These are phyloP conservation scores for Aspergillus ochraceoroseus DNA, from an alignment of 2,329 filamentous ascomycete species.

Conservation along the genomic window DNA sequence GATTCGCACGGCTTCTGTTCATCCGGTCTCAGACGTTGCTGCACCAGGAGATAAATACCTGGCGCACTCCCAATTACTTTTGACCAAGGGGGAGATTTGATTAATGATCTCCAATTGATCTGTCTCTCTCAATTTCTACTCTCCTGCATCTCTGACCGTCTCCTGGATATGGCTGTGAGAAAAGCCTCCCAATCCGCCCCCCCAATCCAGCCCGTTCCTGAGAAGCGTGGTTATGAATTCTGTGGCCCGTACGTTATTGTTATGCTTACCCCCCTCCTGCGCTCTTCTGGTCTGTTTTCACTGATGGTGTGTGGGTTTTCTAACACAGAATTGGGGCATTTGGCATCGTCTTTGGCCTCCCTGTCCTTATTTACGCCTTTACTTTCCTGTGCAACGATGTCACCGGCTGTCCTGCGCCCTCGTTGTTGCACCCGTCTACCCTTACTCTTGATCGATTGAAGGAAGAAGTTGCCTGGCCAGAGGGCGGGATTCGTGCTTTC, in stretches of 20 bases:
- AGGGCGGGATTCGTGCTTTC: slow-evolving; percentile 64
- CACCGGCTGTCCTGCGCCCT: slow-evolving; percentile 82
- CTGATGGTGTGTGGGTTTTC: no score
- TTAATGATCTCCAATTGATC: no score
- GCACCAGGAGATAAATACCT: no score
- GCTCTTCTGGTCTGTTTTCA: not conserved
- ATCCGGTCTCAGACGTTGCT: slow-evolving; percentile 13
- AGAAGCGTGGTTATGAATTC: slow-evolving; percentile 47
- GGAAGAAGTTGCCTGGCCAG: slow-evolving; percentile 74
- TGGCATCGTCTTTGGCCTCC: slow-evolving; percentile 73
- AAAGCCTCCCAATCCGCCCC: slow-evolving; percentile 29
- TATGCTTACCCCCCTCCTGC: not conserved
- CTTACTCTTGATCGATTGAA: slow-evolving; percentile 69
- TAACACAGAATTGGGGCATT: slow-evolving; percentile 68
- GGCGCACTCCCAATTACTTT: no score
- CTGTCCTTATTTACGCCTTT: slow-evolving; percentile 71
- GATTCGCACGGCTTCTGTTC: slow-evolving; percentile 6
- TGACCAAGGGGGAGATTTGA: no score
- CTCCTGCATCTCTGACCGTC: no score
- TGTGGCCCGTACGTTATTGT: slow-evolving; percentile 44
- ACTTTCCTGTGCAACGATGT: slow-evolving; percentile 88
- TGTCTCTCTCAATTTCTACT: not conserved
- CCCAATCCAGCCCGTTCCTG: slow-evolving; percentile 35
- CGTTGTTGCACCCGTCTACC: slow-evolving; percentile 66
- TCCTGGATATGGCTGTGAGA: slow-evolving; percentile 39